Base-by-base conservation (phyloP, 2,329 filamentous ascomycete species). In the Trichoderma aggressivum region DNA sequence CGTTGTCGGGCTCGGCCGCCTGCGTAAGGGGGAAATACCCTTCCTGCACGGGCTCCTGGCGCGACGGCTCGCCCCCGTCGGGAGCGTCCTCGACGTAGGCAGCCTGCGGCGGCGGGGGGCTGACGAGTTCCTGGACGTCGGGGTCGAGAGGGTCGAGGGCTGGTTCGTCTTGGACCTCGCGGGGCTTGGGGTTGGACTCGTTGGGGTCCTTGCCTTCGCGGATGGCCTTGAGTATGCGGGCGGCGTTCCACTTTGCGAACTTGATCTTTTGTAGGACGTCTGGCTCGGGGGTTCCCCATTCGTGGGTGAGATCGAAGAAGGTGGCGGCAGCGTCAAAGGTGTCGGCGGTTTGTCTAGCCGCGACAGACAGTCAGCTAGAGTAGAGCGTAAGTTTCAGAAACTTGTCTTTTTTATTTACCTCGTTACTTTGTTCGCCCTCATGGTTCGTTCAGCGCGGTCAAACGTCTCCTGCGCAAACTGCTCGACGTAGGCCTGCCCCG, bases 171-270 rank as follows among this genome's bases (percentile, higher is more conserved):
- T 74, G 74, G 10, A 66, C 66, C 61, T 74, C 70, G 88, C 85
- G 85, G 5, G 83, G 86, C 70, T 88, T 89, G 0, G 95, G 95
- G 77, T 98, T 98, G 8, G 93, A 92, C 70, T 91, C 89, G 81
- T 99, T 99, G 3, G 96, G 96, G 78, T 99, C 94, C 74, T 93
- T 91, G 68, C 94, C 94, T 53, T 94, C 92, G 78, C 94, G 96
- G 77, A 98, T 88, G 12, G 96, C 96, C 81, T 93, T 97, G 18
- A 92, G 86, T 78, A 99, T 99, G 71, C 96, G 89, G 43, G 95
- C 84, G 2, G 95, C 94, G 80, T 98, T 97, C 87, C 93, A 99
- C 81, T 98, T 99, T 55, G 95, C 94, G 79, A 93, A 99, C 80
- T 97, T 98, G 82, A 95, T 94, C 85, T 97, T 98, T 69, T 94